Conservation (phyloP, 139 green algal genomes). For the Pleodorina starrii region DNA sequence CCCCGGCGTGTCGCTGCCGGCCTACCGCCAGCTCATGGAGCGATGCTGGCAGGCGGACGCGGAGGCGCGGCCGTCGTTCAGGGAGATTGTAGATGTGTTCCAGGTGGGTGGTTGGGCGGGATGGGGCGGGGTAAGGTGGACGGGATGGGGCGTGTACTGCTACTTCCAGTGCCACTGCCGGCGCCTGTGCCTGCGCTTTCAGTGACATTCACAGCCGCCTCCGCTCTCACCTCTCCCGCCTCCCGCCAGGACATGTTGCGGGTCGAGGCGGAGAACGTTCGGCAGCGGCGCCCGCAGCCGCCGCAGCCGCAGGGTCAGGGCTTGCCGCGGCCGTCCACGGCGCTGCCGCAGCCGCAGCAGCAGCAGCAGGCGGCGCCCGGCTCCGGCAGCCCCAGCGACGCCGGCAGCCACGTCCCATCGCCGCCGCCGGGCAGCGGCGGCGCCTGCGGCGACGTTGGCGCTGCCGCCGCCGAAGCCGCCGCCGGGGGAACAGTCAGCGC, state of each 20-base stretch:
- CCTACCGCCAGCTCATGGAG: conserved; percentile 75
- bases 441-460: not conserved
- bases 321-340: too few species aligned
- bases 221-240: too few species aligned
- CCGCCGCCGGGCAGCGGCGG: not conserved
- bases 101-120: conserved; percentile 25
- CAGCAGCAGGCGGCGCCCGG: not conserved
- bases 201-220: too few species aligned
- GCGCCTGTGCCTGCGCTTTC: too few species aligned
- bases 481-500: not conserved
- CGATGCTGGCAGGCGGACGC: conserved; percentile 77
- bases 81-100: conserved; percentile 68
- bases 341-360: not conserved
- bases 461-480: not conserved
- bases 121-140: not conserved
- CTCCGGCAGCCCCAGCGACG: not conserved
- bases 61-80: conserved; percentile 70
- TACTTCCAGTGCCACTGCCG: too few species aligned
- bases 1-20: conserved; percentile 52
- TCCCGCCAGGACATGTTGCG: conserved; percentile 11
- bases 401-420: not conserved
- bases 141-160: too few species aligned
- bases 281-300: not conserved
- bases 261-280: not conserved
- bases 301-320: not conserved